phyloP scores from a whole-genome alignment of 2,329 filamentous ascomycete genomes.

The Neofusicoccum laricinum region DNA sequence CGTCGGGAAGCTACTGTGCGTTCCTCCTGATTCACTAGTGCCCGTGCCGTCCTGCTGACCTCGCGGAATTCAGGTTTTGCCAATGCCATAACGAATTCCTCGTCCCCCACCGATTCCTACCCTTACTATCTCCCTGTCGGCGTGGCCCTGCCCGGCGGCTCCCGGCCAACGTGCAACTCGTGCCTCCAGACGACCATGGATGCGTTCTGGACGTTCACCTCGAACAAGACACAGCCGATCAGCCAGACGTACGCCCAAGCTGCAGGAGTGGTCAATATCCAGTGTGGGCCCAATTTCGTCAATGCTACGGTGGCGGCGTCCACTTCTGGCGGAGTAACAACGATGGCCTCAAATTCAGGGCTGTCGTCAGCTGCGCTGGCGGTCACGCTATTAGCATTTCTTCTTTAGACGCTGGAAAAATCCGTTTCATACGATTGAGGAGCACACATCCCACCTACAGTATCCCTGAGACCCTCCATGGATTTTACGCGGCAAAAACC shows the following conservation, averaged over 20 bases:
- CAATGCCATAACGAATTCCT: conserved; percentile 74
- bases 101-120: conserved; percentile 66
- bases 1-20: conserved; percentile 65
- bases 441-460: neutral
- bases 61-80: conserved; percentile 56
- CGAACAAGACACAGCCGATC: conserved; percentile 64
- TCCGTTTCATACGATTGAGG: neutral
- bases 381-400: neutral
- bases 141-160: conserved; percentile 61
- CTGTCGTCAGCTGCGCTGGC: conserved; percentile 7
- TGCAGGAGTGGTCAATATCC: conserved; percentile 69
- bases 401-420: neutral
- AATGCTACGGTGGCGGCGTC: conserved; percentile 47
- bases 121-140: conserved; percentile 86
- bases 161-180: conserved; percentile 68
- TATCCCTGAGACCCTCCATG: neutral
- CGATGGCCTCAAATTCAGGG: neutral
- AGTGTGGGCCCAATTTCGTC: conserved; percentile 56
- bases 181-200: conserved; percentile 81
- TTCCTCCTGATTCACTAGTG: conserved; percentile 11
- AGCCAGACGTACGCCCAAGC: conserved; percentile 67
- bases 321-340: conserved; percentile 21
- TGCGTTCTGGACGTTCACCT: conserved; percentile 69
- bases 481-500: neutral
- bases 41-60: conserved; percentile 17